These are phyloP conservation scores for Plasmodium gallinaceum DNA, from an alignment of 169 alveolate genomes.

Conservation along the genomic window DNA sequence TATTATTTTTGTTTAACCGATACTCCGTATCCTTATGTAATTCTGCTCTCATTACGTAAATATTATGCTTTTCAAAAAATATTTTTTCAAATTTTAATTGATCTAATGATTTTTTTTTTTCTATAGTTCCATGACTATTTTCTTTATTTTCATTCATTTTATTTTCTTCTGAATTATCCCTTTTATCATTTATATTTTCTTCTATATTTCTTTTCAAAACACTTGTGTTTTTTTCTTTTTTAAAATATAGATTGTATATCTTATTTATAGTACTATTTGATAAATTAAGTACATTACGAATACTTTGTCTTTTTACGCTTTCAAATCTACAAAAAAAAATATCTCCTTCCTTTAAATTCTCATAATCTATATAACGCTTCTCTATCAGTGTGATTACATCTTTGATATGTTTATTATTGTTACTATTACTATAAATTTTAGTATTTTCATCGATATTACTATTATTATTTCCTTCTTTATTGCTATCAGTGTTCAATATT, in stretches of 20 bases:
- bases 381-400: conserved; percentile 67
- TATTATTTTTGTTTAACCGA: conserved; percentile 63
- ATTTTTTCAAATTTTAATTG: conserved; percentile 51
- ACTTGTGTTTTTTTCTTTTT: conserved; percentile 29
- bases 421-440: background rate
- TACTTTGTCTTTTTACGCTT: conserved; percentile 28
- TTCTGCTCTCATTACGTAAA: conserved; percentile 72
- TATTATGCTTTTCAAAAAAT: conserved; percentile 50
- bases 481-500: conserved; percentile 21
- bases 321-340: conserved; percentile 74
- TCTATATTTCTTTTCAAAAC: background rate
- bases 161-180: background rate
- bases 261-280: conserved; percentile 53
- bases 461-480: background rate
- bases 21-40: conserved; percentile 74
- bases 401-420: conserved; percentile 7
- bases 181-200: background rate
- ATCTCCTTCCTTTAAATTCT: conserved; percentile 70
- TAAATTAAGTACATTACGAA: conserved; percentile 60
- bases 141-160: background rate
- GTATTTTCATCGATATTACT: background rate
- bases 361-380: conserved; percentile 74
- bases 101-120: conserved; percentile 6
- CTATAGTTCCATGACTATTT: background rate
- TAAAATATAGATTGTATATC: conserved; percentile 49